Conservation (phyloP, 768 basidiomycete genomes). For the Suillus lakei region DNA sequence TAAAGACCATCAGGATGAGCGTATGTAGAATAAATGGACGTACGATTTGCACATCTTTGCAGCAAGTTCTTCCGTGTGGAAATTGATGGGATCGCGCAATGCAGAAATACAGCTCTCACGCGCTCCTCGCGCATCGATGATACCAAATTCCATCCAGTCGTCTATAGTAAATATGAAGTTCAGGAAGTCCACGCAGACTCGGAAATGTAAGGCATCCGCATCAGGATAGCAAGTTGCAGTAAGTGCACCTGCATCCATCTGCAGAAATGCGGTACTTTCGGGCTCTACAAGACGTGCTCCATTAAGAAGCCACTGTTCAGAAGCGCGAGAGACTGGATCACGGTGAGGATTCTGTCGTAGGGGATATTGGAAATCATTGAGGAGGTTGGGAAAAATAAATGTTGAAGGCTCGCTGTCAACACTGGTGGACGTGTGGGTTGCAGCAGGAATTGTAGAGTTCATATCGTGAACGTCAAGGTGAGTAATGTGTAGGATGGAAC, state of each 20-base stretch:
- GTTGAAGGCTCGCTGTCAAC: conserved; percentile 14
- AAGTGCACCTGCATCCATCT: conserved; percentile 66
- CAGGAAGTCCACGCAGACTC: conserved; percentile 72
- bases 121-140: conserved; percentile 31
- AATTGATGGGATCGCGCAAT: conserved; percentile 32
- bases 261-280: no score
- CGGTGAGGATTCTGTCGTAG: conserved; percentile 37
- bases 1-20: neutral
- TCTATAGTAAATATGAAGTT: conserved; percentile 47
- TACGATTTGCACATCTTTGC: conserved; percentile 38
- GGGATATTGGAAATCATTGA: conserved; percentile 43
- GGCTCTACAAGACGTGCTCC: conserved; percentile 35
- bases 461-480: neutral
- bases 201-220: conserved; percentile 57
- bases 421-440: conserved; percentile 21
- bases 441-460: conserved; percentile 20
- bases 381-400: conserved; percentile 47
- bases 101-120: conserved; percentile 31
- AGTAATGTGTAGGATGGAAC: no score
- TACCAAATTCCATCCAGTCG: conserved; percentile 42
- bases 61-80: conserved; percentile 33
- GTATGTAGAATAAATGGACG: conserved; percentile 15
- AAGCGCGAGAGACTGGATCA: conserved; percentile 38
- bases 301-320: conserved; percentile 39
- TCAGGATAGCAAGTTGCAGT: conserved; percentile 31